These are phyloP conservation scores for Ogataea kodamae DNA, from an alignment of 805 yeast species.

Conservation along the genomic window DNA sequence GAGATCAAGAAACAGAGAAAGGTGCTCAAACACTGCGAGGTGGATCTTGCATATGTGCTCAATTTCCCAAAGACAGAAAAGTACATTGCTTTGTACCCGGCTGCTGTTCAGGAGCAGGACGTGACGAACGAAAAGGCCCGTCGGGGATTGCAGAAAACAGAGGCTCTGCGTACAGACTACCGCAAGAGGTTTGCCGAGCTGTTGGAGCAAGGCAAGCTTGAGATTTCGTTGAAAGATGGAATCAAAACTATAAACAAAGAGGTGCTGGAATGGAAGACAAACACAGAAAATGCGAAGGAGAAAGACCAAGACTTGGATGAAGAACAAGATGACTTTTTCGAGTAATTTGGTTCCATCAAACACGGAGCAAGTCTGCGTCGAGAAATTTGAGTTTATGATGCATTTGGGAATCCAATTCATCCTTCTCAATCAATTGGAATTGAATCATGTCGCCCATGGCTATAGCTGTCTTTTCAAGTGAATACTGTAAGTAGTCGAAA, in stretches of 20 bases:
- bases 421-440: constrained; percentile 47
- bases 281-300: too few species aligned
- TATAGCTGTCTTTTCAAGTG: constrained; percentile 69
- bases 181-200: constrained; percentile 51
- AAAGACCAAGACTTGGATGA: too few species aligned
- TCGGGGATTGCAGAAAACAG: constrained; percentile 43
- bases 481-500: constrained; percentile 75
- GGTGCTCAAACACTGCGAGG: constrained; percentile 51
- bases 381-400: constrained; percentile 39
- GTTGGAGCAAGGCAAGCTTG: constrained; percentile 52
- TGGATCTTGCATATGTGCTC: constrained; percentile 71
- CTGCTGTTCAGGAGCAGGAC: constrained; percentile 30
- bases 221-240: constrained; percentile 47
- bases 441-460: constrained; percentile 71
- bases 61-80: constrained; percentile 77
- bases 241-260: constrained; percentile 22
- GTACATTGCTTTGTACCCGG: constrained; percentile 75
- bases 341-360: constrained; percentile 14
- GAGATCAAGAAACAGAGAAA: constrained; percentile 40
- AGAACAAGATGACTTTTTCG: constrained; percentile 38
- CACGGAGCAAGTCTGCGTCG: constrained; percentile 33
- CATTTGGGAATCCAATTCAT: constrained; percentile 29
- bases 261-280: constrained; percentile 12
- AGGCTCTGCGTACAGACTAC: constrained; percentile 41
- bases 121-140: constrained; percentile 37